These are phyloP conservation scores for Didymella keratinophila DNA, from an alignment of 2,329 filamentous ascomycete species.

Conservation along the genomic window DNA sequence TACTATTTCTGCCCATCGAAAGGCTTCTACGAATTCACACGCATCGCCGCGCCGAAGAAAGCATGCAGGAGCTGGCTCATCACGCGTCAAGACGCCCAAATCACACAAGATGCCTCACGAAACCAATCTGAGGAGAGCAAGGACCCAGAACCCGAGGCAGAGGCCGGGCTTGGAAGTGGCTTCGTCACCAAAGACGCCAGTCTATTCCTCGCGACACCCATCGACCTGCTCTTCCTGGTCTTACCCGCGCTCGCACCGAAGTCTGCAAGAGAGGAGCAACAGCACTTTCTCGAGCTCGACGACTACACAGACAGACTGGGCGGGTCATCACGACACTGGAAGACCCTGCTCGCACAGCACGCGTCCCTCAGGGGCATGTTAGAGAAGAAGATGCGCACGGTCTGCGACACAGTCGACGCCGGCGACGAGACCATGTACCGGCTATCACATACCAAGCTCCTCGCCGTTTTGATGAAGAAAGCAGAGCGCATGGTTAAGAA, in stretches of 20 bases:
- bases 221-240: constrained; percentile 86
- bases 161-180: constrained; percentile 46
- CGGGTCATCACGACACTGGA: constrained; percentile 64
- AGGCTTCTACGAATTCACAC: constrained; percentile 69
- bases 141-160: not conserved
- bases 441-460: constrained; percentile 75
- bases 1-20: constrained; percentile 67
- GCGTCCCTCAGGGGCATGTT: constrained; percentile 55
- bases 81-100: constrained; percentile 17
- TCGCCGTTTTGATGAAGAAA: constrained; percentile 72
- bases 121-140: not conserved
- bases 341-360: constrained; percentile 61
- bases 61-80: constrained; percentile 65
- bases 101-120: not conserved
- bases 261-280: constrained; percentile 60
- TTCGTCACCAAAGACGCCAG: constrained; percentile 73
- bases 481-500: constrained; percentile 71
- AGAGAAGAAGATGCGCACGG: constrained; percentile 69
- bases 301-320: constrained; percentile 74
- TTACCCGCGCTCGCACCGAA: constrained; percentile 71
- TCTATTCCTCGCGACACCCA: constrained; percentile 81
- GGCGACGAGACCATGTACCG: constrained; percentile 87
- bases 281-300: constrained; percentile 72
- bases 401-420: constrained; percentile 85
- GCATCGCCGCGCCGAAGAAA: constrained; percentile 60